Conservation (phyloP, 495 filamentous ascomycete species). For the Entonaema liquescens region DNA sequence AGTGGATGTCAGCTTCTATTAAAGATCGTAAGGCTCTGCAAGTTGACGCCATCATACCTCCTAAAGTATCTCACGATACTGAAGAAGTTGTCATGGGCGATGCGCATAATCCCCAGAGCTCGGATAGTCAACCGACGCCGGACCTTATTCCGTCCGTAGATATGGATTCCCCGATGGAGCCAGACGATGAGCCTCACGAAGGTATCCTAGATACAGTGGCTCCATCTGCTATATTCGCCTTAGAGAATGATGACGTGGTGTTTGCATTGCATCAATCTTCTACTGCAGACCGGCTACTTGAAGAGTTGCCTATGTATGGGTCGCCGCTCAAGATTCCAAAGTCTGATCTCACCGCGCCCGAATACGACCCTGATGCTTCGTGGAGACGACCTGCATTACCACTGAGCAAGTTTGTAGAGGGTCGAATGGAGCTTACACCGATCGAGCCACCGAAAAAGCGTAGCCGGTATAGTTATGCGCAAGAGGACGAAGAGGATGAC, state of each 20-base stretch:
- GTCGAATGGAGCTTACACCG: constrained; percentile 75
- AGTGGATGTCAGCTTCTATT: constrained; percentile 71
- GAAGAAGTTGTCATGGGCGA: constrained; percentile 44
- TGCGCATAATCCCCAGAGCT: constrained; percentile 32
- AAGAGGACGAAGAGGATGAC: constrained; percentile 71
- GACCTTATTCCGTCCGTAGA: constrained; percentile 73
- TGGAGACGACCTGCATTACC: constrained; percentile 84
- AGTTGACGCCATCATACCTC: constrained; percentile 63
- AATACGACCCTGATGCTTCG: constrained; percentile 69
- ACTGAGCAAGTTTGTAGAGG: constrained; percentile 82
- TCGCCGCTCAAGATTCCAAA: constrained; percentile 68
- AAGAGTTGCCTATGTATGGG: constrained; percentile 81
- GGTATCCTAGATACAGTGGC: constrained; percentile 57
- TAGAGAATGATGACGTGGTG: constrained; percentile 81
- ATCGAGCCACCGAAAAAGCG: constrained; percentile 76
- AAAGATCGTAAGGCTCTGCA: constrained; percentile 72
- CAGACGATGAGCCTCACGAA: constrained; percentile 58
- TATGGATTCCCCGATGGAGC: constrained; percentile 57
- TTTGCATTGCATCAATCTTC: constrained; percentile 81
- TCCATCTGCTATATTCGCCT: constrained; percentile 82
- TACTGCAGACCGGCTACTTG: constrained; percentile 80
- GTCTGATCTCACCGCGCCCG: constrained; percentile 61
- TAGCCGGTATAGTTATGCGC: constrained; percentile 79
- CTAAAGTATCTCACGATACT: constrained; percentile 35
- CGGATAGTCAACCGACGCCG: constrained; percentile 66